These are phyloP conservation scores for Mycena latifolia DNA, from an alignment of 768 basidiomycete genomes.

Conservation along the genomic window DNA sequence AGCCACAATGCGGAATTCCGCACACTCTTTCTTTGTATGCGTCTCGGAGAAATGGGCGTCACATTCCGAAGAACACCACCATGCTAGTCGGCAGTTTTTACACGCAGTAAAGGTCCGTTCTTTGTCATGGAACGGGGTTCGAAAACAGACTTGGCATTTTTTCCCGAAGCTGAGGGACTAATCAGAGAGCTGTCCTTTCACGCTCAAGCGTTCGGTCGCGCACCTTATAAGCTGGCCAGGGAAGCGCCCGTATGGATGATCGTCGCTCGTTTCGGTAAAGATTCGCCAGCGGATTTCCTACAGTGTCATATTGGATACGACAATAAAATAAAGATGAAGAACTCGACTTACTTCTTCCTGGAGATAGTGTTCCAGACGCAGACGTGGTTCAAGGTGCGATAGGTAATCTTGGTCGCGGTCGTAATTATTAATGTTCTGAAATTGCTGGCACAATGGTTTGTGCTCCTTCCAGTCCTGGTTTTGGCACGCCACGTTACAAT, in stretches of 20 bases:
- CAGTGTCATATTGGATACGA: not conserved
- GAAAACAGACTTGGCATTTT: conserved; percentile 30
- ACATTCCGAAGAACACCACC: conserved; percentile 27
- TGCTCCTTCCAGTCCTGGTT: not conserved
- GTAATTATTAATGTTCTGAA: not conserved
- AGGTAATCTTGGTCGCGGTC: not conserved
- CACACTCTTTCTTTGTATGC: conserved; percentile 5
- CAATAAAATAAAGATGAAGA: not conserved
- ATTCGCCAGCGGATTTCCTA: not conserved
- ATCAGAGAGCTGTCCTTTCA: not conserved
- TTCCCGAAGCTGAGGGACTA: not conserved
- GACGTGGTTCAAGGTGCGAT: not conserved
- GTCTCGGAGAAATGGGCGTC: not conserved
- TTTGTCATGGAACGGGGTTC: conserved; percentile 21
- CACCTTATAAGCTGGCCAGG: not conserved
- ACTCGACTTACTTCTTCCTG: not conserved
- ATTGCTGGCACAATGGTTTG: not conserved
- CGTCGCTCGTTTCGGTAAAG: not conserved
- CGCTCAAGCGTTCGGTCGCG: not conserved
- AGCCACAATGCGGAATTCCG: not conserved
- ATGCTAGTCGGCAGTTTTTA: conserved; percentile 22
- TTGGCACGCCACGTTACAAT: not conserved
- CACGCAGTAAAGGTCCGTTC: not conserved
- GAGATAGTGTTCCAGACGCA: not conserved
- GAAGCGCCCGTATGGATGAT: not conserved